A percentile compares a stretch with the other conserved stretches of the same genome.
Conservation (phyloP, 2,329 filamentous ascomycete genomes). For the Hypoxylon sp. region DNA sequence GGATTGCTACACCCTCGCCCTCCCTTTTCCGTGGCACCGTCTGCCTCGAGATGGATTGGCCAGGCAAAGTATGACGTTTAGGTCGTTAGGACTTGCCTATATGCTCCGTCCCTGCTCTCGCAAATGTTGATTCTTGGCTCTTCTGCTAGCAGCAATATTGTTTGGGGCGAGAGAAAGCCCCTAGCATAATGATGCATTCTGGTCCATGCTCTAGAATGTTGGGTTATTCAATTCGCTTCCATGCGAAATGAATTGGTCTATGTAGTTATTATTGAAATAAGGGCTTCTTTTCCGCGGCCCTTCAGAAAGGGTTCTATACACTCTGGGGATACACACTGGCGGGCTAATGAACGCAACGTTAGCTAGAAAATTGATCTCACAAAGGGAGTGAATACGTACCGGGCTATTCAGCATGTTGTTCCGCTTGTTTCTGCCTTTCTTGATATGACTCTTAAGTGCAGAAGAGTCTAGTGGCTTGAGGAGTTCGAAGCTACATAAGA, state of each 20-base stretch:
- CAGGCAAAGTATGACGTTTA: conserved; percentile 32
- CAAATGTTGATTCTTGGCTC: conserved; percentile 19
- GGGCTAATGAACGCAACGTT: conserved; percentile 56
- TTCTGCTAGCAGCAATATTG: conserved; percentile 24
- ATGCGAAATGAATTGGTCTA: conserved; percentile 38
- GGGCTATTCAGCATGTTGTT: conserved; percentile 97
- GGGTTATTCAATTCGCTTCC: conserved; percentile 42
- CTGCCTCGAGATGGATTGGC: conserved; percentile 31
- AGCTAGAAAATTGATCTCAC: conserved; percentile 14
- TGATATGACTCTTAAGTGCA: conserved; percentile 97
- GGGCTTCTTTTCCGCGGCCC: conserved; percentile 30
- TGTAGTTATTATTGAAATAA: conserved; percentile 29
- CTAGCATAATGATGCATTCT: conserved; percentile 36
- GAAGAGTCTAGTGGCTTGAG: conserved; percentile 96
- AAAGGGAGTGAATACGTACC: conserved; percentile 68
- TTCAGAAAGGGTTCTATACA: conserved; percentile 55
- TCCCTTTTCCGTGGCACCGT: conserved; percentile 26
- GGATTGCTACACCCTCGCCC: conserved; percentile 43
- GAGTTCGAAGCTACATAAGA: conserved; percentile 96
- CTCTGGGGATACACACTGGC: conserved; percentile 70
- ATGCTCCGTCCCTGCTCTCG: conserved; percentile 26
- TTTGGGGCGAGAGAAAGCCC: conserved; percentile 31
- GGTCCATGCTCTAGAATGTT: conserved; percentile 29
- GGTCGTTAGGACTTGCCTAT: conserved; percentile 34
- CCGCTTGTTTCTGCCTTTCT: conserved; percentile 94